A percentile compares a stretch with the other conserved stretches of the same genome.
Evolutionary conservation across 1,284 basidiomycete genomes (phyloP).

Genomic region (Ceratobasidium sp.): DNA sequence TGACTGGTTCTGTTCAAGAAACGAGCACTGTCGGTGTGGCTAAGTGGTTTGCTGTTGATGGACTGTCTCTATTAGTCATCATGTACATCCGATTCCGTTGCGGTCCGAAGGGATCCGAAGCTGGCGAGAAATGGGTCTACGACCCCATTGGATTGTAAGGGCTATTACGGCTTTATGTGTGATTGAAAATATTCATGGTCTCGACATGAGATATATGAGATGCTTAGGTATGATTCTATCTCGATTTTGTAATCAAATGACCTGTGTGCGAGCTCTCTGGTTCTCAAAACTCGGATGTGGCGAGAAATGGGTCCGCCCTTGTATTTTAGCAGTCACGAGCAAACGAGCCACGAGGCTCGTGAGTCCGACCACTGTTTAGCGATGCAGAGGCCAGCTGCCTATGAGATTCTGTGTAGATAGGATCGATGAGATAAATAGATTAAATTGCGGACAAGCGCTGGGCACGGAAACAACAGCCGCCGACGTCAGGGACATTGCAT

Average conservation of each 20-base stretch:
- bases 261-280: background rate
- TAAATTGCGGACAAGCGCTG: no score
- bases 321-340: no score
- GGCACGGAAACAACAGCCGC: no score
- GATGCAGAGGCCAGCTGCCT: no score
- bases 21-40: background rate
- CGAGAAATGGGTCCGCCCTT: background rate
- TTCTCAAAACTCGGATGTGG: background rate
- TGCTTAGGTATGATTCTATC: background rate
- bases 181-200: background rate
- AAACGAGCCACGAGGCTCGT: no score
- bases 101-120: background rate
- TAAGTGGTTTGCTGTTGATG: no score
- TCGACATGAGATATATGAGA: background rate
- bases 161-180: background rate
- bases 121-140: constrained; percentile 9
- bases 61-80: no score
- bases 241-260: background rate
- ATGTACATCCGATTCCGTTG: background rate
- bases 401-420: no score
- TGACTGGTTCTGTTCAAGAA: background rate
- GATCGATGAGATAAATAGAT: no score
- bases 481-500: no score
- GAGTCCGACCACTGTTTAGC: no score
- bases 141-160: background rate